Evolutionary conservation across 345 rosid species (phyloP), one percentile per base, ranked within the genome.

Genomic region (Lumnitzera littorea): DNA sequence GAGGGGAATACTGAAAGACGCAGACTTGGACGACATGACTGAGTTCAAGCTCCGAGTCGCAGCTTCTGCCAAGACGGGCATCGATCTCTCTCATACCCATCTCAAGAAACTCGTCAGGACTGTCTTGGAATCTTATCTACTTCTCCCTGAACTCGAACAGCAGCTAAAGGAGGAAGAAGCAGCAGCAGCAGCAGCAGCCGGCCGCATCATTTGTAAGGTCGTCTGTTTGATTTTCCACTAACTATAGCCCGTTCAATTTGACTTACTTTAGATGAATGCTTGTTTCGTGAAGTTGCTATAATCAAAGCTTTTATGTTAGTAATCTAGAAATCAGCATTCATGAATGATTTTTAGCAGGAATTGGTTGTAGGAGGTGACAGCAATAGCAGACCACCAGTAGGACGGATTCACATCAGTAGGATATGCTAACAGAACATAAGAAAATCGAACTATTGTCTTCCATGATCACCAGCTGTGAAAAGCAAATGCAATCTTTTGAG

Each of bases 1-100:
- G 48, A 69, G 58, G 53, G 74, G 71, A 2, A 71, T 87, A 29
- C 91, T 89, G 17, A 77, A 58, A 57, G 62, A 62, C 51, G 80
- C 88, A 15, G 74, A 89, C 72, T 65, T 89, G 78, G 84, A 77
- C 20, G 76, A 65, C 13, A 76, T 85, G 76, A 89, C 91, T 4
- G 96, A 89, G 85, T 87, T 79, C 77, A 82, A 83, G 62, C 81
- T 87, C 78, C 83, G 96, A 36, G 51, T 62, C 24, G 53, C 67
- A 13, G 91, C 80, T 60, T 73, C 91, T 2, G 71, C 73, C 69
- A 80, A 63, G 31, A 84, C 86, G 56, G 87, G 84, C 53, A 13
- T 86, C 69, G 91, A 83, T 56, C 82, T 89, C 53, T 75, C 84
- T 0, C 75, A 57, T 13, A 12, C 58, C 20, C 36, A 73, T 53